Evolutionary conservation across 1,139 yeast species (phyloP).

Genomic region (Suhomyces anneliseae): DNA sequence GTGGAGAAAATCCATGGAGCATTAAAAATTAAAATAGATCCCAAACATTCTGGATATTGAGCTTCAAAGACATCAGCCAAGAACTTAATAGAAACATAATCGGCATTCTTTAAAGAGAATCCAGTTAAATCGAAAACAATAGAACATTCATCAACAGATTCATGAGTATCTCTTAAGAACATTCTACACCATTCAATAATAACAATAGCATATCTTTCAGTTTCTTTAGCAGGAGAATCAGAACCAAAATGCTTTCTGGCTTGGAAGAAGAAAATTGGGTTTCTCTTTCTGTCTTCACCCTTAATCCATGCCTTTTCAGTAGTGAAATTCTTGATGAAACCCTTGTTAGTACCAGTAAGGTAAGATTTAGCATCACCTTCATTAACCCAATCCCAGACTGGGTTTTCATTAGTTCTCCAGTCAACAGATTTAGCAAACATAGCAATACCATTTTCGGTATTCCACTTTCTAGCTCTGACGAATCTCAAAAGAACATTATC

Average conservation of each 20-base stretch:
- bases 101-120: conserved; percentile 47
- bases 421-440: conserved; percentile 40
- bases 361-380: conserved; percentile 46
- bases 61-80: conserved; percentile 49
- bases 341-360: conserved; percentile 31
- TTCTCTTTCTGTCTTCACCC: conserved; percentile 39
- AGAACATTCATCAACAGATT: conserved; percentile 38
- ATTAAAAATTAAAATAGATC: conserved; percentile 39
- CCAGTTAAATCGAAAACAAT: conserved; percentile 49
- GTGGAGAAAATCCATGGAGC: conserved; percentile 54
- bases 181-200: conserved; percentile 45
- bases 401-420: conserved; percentile 37
- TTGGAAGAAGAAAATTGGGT: conserved; percentile 42
- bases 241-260: conserved; percentile 43
- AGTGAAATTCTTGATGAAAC: conserved; percentile 39
- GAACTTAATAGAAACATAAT: conserved; percentile 44
- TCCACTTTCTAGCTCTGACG: conserved; percentile 46
- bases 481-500: conserved; percentile 40
- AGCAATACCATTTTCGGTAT: conserved; percentile 30
- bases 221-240: conserved; percentile 40
- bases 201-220: conserved; percentile 39
- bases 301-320: conserved; percentile 41
- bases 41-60: conserved; percentile 50
- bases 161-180: conserved; percentile 35
- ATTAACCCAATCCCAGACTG: conserved; percentile 32